These are phyloP conservation scores for Spirogloea muscicola DNA, from an alignment of 139 green algal species.

Conservation along the genomic window DNA sequence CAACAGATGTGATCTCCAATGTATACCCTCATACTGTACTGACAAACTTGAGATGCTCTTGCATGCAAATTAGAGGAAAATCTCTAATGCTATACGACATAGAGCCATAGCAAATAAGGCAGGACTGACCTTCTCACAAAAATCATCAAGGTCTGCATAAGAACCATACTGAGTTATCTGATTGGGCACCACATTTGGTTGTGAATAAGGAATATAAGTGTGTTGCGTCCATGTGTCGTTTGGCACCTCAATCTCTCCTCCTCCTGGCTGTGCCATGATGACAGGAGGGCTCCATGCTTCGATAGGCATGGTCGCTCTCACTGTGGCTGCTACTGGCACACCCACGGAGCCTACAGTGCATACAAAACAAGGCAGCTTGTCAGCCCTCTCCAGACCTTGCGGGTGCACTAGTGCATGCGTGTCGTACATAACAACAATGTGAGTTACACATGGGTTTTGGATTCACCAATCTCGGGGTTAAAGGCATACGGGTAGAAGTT, in stretches of 20 bases:
- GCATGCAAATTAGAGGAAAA: neutral
- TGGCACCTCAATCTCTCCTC: conserved; percentile 10
- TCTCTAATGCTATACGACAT: neutral
- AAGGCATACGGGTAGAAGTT: conserved; percentile 49
- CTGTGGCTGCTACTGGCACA: conserved; percentile 31
- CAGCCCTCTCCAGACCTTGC: too few relatives aligned
- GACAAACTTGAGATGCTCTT: too few relatives aligned
- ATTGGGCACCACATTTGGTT: conserved; percentile 5
- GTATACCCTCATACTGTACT: too few relatives aligned
- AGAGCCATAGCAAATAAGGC: neutral
- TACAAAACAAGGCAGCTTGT: too few relatives aligned
- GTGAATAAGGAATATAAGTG: conserved; percentile 48
- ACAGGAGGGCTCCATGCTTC: conserved; percentile 11
- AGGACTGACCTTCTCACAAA: conserved; percentile 33
- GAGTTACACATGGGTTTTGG: too few relatives aligned
- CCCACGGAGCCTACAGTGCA: conserved; percentile 50
- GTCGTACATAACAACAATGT: too few relatives aligned
- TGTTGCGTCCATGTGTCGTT: conserved; percentile 40
- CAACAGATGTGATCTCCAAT: too few relatives aligned
- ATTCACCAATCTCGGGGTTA: conserved; percentile 47
- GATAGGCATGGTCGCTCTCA: conserved; percentile 29
- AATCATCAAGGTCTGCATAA: conserved; percentile 27
- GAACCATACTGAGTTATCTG: conserved; percentile 35
- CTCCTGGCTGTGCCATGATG: conserved; percentile 2
- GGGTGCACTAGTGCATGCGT: too few relatives aligned